These are phyloP conservation scores for Dittrichia graveolens DNA, from an alignment of 129 eudicot species.

Conservation along the genomic window DNA sequence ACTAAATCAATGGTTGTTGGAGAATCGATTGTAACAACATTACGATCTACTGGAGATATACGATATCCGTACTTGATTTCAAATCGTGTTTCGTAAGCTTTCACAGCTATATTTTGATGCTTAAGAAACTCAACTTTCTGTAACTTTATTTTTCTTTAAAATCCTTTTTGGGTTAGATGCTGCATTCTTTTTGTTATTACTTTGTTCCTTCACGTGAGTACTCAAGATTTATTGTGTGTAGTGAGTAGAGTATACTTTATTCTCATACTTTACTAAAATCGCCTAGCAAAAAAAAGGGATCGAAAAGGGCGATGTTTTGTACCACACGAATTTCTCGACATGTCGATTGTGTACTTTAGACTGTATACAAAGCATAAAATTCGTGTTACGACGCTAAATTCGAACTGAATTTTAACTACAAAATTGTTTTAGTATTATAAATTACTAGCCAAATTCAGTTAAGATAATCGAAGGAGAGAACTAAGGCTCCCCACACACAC, in stretches of 20 bases:
- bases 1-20: too few species aligned
- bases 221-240: not conserved
- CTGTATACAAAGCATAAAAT: too few species aligned
- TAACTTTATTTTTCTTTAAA: not conserved
- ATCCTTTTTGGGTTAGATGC: not conserved
- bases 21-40: too few species aligned
- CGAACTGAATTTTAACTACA: too few species aligned
- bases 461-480: too few species aligned
- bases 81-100: not conserved
- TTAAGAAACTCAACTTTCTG: slow-evolving; percentile 11
- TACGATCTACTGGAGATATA: too few species aligned
- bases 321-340: not conserved
- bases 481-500: too few species aligned
- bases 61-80: not conserved
- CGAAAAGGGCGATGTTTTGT: not conserved
- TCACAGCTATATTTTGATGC: not conserved
- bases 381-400: too few species aligned
- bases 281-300: not conserved
- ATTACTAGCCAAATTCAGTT: too few species aligned
- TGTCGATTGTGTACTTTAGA: too few species aligned
- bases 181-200: slow-evolving; percentile 6
- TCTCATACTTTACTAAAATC: not conserved
- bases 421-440: too few species aligned
- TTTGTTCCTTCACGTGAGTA: slow-evolving; percentile 23
- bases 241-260: not conserved